These are phyloP conservation scores for Claviceps humidiphila DNA, from an alignment of 2,329 filamentous ascomycete species.

Conservation along the genomic window DNA sequence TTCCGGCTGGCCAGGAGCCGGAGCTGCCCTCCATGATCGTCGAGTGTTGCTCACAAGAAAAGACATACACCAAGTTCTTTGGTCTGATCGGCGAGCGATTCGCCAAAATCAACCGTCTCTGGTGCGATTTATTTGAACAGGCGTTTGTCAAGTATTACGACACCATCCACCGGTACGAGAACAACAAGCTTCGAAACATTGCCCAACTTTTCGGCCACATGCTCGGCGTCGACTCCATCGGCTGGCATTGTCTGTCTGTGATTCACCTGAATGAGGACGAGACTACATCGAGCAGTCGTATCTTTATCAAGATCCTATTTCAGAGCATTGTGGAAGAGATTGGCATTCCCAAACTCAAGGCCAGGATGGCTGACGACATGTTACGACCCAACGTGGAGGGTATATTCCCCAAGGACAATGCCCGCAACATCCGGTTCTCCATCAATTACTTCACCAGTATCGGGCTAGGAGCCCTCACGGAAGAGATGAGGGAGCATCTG, in stretches of 20 bases:
- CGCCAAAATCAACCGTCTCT: conserved; percentile 87
- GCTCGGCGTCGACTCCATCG: conserved; percentile 74
- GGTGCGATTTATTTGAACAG: conserved; percentile 85
- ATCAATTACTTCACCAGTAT: conserved; percentile 99
- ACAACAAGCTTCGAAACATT: conserved; percentile 87
- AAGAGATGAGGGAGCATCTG: conserved; percentile 84
- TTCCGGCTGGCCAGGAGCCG: conserved; percentile 74
- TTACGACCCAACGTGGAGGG: conserved; percentile 69
- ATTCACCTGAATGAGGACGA: conserved; percentile 93
- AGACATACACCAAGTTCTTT: conserved; percentile 96
- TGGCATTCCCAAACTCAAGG: conserved; percentile 67
- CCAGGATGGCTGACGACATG: conserved; percentile 63
- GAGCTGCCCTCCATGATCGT: conserved; percentile 95
- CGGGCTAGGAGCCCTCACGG: conserved; percentile 86
- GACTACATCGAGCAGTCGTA: conserved; percentile 89
- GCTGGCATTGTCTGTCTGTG: conserved; percentile 77
- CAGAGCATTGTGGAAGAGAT: conserved; percentile 82
- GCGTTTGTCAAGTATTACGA: conserved; percentile 90
- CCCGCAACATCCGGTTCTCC: conserved; percentile 84
- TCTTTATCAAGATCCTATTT: conserved; percentile 97
- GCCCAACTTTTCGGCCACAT: conserved; percentile 91
- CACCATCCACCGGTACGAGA: conserved; percentile 94
- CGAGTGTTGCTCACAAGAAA: conserved; percentile 91
- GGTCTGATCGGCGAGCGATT: conserved; percentile 89
- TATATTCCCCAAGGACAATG: conserved; percentile 79